A percentile compares a stretch with the other conserved stretches of the same genome.
These are phyloP conservation scores for Cladorrhinum sp. DNA, from an alignment of 2,329 filamentous ascomycete genomes.

Conservation along the genomic window DNA sequence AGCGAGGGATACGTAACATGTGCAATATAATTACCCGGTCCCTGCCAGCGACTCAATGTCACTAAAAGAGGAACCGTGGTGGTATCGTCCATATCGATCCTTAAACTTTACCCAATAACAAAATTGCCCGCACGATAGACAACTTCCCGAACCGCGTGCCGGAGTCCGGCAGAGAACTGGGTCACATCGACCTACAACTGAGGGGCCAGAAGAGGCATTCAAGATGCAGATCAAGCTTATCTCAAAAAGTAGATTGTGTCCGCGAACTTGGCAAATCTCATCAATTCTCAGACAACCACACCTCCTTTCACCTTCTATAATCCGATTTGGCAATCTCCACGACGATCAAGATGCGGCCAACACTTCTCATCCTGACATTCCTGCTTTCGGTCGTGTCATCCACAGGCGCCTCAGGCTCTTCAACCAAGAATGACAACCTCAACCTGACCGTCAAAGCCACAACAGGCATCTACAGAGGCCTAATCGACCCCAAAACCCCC, in stretches of 20 bases:
- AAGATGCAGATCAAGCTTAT: background rate
- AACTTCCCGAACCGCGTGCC: background rate
- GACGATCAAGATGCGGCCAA: background rate
- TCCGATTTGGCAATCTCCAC: no score
- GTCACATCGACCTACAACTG: background rate
- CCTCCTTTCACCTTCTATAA: no score
- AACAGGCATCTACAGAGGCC: slow-evolving; percentile 35
- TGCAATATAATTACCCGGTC: background rate
- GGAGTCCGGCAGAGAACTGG: background rate
- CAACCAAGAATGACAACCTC: background rate
- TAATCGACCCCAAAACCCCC: slow-evolving; percentile 33
- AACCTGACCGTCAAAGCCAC: slow-evolving; percentile 26
- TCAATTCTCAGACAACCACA: background rate
- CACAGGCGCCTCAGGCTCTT: background rate
- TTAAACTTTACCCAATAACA: background rate
- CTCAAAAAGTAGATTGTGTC: background rate
- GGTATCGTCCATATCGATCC: background rate
- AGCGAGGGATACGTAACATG: no score
- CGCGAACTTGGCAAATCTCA: background rate
- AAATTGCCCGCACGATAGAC: background rate
- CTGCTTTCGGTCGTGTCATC: background rate
- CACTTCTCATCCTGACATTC: background rate
- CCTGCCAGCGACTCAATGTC: background rate
- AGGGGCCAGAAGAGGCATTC: background rate
- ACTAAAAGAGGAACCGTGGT: background rate